A percentile compares a stretch with the other conserved stretches of the same genome.
These are phyloP conservation scores for Exophiala spinifera DNA, from an alignment of 2,329 filamentous ascomycete species.

Conservation along the genomic window DNA sequence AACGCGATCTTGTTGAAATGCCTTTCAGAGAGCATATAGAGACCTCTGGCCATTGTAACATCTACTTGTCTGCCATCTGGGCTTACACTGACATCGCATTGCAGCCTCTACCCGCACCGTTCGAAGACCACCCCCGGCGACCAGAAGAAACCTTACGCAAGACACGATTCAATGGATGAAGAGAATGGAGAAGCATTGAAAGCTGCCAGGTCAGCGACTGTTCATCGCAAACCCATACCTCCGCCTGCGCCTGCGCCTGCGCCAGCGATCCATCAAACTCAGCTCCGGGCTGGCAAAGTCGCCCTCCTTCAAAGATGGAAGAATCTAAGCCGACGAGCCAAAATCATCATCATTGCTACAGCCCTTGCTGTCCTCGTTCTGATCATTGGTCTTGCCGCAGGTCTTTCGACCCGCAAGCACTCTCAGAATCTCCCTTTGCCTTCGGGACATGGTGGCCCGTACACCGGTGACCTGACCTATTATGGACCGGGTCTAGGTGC, in stretches of 20 bases:
- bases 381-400: constrained; percentile 26
- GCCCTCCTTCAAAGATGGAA: constrained; percentile 20
- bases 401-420: constrained; percentile 21
- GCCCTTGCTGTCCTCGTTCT: constrained; percentile 20
- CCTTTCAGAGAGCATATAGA: neutral
- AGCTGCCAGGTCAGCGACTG: constrained; percentile 12
- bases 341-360: constrained; percentile 20
- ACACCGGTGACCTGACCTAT: constrained; percentile 66
- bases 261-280: constrained; percentile 4
- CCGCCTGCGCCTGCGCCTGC: constrained; percentile 17
- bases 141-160: neutral
- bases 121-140: neutral
- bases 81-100: no score
- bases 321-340: constrained; percentile 11
- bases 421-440: constrained; percentile 50
- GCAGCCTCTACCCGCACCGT: no score
- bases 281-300: neutral
- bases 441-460: constrained; percentile 47
- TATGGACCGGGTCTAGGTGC: constrained; percentile 66
- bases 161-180: constrained; percentile 10
- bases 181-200: constrained; percentile 13
- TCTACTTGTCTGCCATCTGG: no score
- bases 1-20: neutral
- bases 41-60: neutral
- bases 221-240: constrained; percentile 22